A percentile compares a stretch with the other conserved stretches of the same genome.
These are phyloP conservation scores for Dendrobium huoshanense DNA, from an alignment of 106 monocot species.

Conservation along the genomic window DNA sequence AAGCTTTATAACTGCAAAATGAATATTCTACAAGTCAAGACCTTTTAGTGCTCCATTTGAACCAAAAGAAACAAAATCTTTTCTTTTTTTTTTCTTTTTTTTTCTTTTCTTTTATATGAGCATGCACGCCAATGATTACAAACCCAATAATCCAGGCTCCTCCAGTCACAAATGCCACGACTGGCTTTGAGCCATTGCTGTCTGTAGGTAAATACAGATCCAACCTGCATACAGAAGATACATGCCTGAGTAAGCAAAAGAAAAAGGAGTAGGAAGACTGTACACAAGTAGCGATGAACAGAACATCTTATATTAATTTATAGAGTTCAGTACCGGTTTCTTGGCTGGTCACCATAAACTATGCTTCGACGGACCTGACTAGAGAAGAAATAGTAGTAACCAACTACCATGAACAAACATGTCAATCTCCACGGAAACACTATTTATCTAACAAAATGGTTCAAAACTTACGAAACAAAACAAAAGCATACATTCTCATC, in stretches of 20 bases:
- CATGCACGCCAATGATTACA: slow-evolving; percentile 13
- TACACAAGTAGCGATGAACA: neutral
- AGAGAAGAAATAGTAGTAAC: slow-evolving; percentile 91
- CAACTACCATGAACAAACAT: slow-evolving; percentile 46
- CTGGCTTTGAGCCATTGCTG: slow-evolving; percentile 48
- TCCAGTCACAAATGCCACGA: slow-evolving; percentile 92
- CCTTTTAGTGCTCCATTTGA: neutral
- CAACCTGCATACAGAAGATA: slow-evolving; percentile 38
- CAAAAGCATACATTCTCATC: neutral
- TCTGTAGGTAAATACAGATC: slow-evolving; percentile 81
- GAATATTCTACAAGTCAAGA: neutral
- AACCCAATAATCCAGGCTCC: slow-evolving; percentile 99
- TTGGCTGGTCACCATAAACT: slow-evolving; percentile 87
- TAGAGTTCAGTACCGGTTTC: slow-evolving; percentile 54
- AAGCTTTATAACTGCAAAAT: slow-evolving; percentile 66
- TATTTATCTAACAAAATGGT: neutral
- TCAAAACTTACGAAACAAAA: neutral
- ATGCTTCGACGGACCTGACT: slow-evolving; percentile 72
- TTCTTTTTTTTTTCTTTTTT: neutral
- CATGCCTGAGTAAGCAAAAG: neutral
- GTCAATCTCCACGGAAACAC: slow-evolving; percentile 10
- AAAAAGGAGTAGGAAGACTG: neutral
- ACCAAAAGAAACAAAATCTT: neutral
- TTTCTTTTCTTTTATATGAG: no score
- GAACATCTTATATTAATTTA: neutral